Percentiles rank a stretch among this genome's conserved stretches.
phyloP scores from a whole-genome alignment of 331 rosid species.

The Quercus tomentella region DNA sequence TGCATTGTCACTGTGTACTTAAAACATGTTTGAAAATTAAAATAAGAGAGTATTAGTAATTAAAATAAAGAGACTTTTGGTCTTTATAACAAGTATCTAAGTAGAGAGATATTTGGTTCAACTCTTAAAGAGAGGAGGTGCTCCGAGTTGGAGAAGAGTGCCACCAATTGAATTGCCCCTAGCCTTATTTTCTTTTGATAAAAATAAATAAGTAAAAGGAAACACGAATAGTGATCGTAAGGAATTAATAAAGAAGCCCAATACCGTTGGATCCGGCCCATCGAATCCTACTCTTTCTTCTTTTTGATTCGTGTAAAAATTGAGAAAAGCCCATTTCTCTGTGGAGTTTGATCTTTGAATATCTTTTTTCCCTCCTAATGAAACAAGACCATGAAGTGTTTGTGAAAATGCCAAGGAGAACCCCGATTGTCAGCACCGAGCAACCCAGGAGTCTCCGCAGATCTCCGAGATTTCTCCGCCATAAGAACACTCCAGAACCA shows the following conservation, averaged over 20 bases:
- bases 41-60: too few species aligned
- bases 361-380: constrained; percentile 32
- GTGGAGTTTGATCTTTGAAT: constrained; percentile 6
- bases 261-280: background rate
- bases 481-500: background rate
- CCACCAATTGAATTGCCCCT: too few species aligned
- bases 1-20: too few species aligned
- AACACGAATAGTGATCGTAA: background rate
- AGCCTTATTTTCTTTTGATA: too few species aligned
- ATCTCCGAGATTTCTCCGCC: constrained; percentile 43
- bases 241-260: background rate
- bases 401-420: constrained; percentile 38
- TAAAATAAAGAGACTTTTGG: too few species aligned
- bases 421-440: constrained; percentile 6
- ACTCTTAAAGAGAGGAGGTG: too few species aligned
- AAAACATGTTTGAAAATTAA: too few species aligned
- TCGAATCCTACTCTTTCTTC: background rate
- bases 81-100: too few species aligned
- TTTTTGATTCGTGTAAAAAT: background rate
- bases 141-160: too few species aligned
- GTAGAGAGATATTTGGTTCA: too few species aligned
- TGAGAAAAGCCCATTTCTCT: background rate
- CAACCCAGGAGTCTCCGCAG: constrained; percentile 34
- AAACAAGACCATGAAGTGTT: constrained; percentile 14
- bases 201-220: background rate